phyloP scores from a whole-genome alignment of 208 protist species.

The Phytomonas francai region DNA sequence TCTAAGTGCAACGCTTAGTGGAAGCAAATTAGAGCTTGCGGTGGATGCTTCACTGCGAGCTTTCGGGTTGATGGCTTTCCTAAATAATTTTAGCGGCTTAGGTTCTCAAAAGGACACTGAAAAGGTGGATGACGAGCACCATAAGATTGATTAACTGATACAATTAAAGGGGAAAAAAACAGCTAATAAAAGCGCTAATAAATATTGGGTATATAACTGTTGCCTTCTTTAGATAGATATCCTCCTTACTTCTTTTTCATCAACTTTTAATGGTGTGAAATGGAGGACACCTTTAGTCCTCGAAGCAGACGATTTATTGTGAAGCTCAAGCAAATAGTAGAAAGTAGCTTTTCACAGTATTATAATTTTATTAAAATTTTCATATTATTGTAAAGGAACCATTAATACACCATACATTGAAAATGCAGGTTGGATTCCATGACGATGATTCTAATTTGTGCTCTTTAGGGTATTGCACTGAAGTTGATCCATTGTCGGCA shows the following conservation, averaged over 20 bases:
- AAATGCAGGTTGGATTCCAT: conserved; percentile 80
- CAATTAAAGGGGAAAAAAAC: neutral
- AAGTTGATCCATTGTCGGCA: conserved; percentile 64
- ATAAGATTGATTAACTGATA: neutral
- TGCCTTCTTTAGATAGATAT: conserved; percentile 2
- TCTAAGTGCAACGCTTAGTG: conserved; percentile 76
- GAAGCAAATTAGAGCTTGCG: conserved; percentile 75
- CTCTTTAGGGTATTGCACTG: conserved; percentile 47
- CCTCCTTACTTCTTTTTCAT: neutral
- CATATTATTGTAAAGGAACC: conserved; percentile 1
- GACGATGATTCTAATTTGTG: conserved; percentile 71
- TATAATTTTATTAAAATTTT: conserved; percentile 1
- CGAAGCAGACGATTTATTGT: neutral
- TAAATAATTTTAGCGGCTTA: conserved; percentile 5
- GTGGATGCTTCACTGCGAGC: conserved; percentile 71
- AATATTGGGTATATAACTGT: neutral
- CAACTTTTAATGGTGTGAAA: neutral
- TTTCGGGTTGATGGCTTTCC: conserved; percentile 73
- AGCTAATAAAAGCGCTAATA: neutral
- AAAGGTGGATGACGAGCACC: neutral
- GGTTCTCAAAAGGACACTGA: neutral
- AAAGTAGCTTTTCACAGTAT: neutral
- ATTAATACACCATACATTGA: conserved; percentile 1
- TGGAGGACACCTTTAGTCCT: neutral
- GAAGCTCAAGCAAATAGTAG: neutral